Evolutionary conservation across 2,329 filamentous ascomycete species (phyloP).

Genomic region (Colletotrichum lentis): DNA sequence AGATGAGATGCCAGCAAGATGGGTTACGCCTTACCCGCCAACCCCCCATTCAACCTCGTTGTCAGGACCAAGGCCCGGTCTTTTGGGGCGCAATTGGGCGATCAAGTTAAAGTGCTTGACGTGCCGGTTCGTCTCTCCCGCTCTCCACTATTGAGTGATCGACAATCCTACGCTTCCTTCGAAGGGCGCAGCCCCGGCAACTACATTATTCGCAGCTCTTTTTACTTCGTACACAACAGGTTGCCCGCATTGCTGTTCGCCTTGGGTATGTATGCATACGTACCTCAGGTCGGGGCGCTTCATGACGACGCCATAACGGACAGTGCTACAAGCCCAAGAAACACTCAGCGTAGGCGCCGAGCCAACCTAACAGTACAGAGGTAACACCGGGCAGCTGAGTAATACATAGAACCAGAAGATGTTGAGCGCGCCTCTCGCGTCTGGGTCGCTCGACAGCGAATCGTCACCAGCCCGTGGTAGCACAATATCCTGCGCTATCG

Average conservation of each 20-base stretch:
- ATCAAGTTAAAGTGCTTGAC: conserved; percentile 4
- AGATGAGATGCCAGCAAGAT: neutral
- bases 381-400: too few species aligned
- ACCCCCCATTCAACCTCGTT: conserved; percentile 18
- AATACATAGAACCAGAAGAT: neutral
- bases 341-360: neutral
- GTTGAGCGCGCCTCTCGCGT: neutral
- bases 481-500: neutral
- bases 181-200: neutral
- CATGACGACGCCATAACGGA: too few species aligned
- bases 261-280: too few species aligned
- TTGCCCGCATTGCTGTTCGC: too few species aligned
- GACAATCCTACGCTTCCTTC: neutral
- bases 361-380: neutral
- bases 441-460: conserved; percentile 21
- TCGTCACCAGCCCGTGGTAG: conserved; percentile 8
- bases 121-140: conserved; percentile 6
- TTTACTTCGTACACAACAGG: neutral
- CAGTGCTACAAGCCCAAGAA: neutral
- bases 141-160: conserved; percentile 26
- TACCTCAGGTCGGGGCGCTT: too few species aligned
- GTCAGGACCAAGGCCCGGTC: conserved; percentile 16
- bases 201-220: neutral
- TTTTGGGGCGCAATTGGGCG: conserved; percentile 25
- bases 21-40: conserved; percentile 18